These are phyloP conservation scores for Rhodamnia argentea DNA, from an alignment of 345 rosid genomes.

Conservation along the genomic window DNA sequence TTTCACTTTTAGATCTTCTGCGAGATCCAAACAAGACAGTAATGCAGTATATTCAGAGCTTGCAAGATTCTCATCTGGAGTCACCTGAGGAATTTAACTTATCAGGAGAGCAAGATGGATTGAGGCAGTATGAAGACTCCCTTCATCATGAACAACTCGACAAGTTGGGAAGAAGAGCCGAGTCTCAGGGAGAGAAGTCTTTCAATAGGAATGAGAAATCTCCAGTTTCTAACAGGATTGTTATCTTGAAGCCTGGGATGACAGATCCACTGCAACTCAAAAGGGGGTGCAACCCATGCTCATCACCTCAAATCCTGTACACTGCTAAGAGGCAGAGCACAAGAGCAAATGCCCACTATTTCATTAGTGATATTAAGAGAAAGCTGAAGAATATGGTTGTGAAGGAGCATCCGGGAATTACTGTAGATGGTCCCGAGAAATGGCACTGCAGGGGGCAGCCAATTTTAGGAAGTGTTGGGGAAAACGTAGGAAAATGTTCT, in stretches of 20 bases:
- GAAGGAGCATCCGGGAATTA: constrained; percentile 39
- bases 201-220: constrained; percentile 19
- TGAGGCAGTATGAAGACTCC: constrained; percentile 4
- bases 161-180: constrained; percentile 43
- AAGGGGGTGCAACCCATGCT: constrained; percentile 18
- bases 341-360: constrained; percentile 9
- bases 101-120: constrained; percentile 18
- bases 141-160: constrained; percentile 31
- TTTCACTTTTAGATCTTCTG: constrained; percentile 50
- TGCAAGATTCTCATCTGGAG: constrained; percentile 31
- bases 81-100: constrained; percentile 1
- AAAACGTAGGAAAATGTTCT: constrained; percentile 26
- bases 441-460: constrained; percentile 2
- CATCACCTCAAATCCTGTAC: constrained; percentile 7
- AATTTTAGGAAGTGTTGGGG: constrained; percentile 1
- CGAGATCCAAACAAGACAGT: constrained; percentile 57
- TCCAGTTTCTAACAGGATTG: constrained; percentile 51
- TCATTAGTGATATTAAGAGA: background rate
- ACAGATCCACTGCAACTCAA: constrained; percentile 25
- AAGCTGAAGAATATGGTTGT: background rate
- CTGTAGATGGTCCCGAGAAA: constrained; percentile 17
- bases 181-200: constrained; percentile 24
- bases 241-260: constrained; percentile 66
- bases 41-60: constrained; percentile 29
- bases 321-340: constrained; percentile 15